Evolutionary conservation across 2,329 filamentous ascomycete species (phyloP).

Genomic region (Apiospora saccharicola): DNA sequence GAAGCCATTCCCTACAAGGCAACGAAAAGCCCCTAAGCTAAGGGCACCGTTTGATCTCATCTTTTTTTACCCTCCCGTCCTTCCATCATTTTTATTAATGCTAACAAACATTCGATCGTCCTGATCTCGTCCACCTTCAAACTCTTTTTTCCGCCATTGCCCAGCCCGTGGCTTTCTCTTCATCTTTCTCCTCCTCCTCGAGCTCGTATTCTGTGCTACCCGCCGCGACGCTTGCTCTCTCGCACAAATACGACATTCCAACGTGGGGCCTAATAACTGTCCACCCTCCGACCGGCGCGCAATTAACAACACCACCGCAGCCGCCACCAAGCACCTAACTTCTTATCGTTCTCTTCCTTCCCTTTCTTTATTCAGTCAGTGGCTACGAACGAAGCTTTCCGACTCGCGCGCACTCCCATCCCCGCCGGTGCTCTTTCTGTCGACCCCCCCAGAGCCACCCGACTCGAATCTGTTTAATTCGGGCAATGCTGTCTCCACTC

Average conservation of each 20-base stretch:
- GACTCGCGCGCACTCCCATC: neutral
- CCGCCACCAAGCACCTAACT: neutral
- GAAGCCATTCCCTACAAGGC: constrained; percentile 5
- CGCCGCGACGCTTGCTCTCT: neutral
- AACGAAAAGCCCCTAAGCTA: neutral
- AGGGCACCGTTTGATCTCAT: neutral
- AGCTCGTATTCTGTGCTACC: constrained; percentile 3
- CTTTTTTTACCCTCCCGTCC: neutral
- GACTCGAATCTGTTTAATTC: constrained; percentile 9
- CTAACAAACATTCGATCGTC: neutral
- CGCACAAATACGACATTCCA: neutral
- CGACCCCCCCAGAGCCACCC: neutral
- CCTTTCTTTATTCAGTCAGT: neutral
- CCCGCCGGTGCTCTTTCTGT: neutral
- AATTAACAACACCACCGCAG: neutral
- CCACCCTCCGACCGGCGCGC: neutral
- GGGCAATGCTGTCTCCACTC: constrained; percentile 47
- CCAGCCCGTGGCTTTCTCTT: neutral
- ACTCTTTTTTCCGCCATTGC: neutral
- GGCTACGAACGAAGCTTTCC: neutral
- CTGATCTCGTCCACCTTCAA: neutral
- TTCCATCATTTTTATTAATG: neutral
- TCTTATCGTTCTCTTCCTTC: neutral
- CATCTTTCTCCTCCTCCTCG: neutral
- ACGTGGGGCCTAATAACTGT: neutral